A percentile compares a stretch with the other conserved stretches of the same genome.
These are phyloP conservation scores for Neonectria magnoliae DNA, from an alignment of 2,329 filamentous ascomycete genomes.

Conservation along the genomic window DNA sequence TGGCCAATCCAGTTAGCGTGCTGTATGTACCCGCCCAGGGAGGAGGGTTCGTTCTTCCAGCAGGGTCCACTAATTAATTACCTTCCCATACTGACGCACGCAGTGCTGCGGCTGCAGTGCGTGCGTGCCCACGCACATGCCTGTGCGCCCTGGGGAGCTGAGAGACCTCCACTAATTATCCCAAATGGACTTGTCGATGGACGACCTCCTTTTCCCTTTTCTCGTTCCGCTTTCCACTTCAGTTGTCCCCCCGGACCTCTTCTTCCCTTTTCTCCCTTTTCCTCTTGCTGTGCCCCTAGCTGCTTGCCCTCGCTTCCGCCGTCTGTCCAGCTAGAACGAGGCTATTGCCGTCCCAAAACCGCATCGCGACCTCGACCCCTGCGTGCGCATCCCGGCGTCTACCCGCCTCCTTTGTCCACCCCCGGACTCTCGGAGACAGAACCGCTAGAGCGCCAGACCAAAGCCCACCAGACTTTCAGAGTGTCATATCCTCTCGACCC, in stretches of 20 bases:
- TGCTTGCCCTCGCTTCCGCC: slow-evolving; percentile 4
- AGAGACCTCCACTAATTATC: slow-evolving; percentile 34
- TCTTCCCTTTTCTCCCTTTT: slow-evolving; percentile 26
- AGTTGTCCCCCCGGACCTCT: slow-evolving; percentile 36
- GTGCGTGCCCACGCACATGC: not conserved
- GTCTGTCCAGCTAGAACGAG: slow-evolving; percentile 1
- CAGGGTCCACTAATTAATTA: not conserved
- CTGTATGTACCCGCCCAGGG: not conserved
- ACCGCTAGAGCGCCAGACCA: not conserved
- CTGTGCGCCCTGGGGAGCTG: not conserved
- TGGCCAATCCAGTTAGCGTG: not conserved
- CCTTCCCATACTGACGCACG: not conserved
- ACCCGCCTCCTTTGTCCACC: slow-evolving; percentile 19
- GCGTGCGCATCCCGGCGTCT: slow-evolving; percentile 12
- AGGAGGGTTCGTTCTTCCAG: not conserved
- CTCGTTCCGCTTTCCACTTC: slow-evolving; percentile 18
- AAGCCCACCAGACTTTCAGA: slow-evolving; percentile 12
- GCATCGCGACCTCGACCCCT: not conserved
- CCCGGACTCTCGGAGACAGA: not conserved
- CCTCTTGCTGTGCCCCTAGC: not conserved
- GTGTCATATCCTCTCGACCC: slow-evolving; percentile 13
- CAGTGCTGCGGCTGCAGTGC: slow-evolving; percentile 3
- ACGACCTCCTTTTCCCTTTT: slow-evolving; percentile 40
- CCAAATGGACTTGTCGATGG: slow-evolving; percentile 34
- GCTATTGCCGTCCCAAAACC: slow-evolving; percentile 4